Percentiles rank a stretch among this genome's conserved stretches.
These are phyloP conservation scores for Alternaria infectoria DNA, from an alignment of 2,329 filamentous ascomycete species.

Conservation along the genomic window DNA sequence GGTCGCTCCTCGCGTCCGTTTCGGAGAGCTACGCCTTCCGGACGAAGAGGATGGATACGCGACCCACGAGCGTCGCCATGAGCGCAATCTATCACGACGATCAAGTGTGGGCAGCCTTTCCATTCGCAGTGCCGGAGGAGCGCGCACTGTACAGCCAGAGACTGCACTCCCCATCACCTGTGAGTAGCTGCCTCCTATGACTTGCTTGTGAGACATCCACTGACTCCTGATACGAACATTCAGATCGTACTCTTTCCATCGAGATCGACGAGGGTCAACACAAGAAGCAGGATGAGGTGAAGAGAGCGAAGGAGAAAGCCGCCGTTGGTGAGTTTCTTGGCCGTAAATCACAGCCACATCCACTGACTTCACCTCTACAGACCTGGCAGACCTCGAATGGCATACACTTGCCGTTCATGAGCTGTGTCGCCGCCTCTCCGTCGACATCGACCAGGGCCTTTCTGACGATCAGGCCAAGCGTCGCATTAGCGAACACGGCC, in stretches of 20 bases:
- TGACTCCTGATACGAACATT: neutral
- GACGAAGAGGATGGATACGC: constrained; percentile 45
- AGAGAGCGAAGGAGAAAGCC: constrained; percentile 43
- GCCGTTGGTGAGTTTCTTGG: constrained; percentile 34
- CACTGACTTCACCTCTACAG: constrained; percentile 24
- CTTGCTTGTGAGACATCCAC: neutral
- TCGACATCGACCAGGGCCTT: constrained; percentile 64
- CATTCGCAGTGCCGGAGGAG: constrained; percentile 42
- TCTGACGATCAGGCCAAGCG: constrained; percentile 63
- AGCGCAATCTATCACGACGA: constrained; percentile 37
- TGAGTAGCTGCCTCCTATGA: neutral
- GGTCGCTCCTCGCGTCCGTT: constrained; percentile 22
- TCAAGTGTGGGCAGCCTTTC: constrained; percentile 47
- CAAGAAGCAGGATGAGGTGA: constrained; percentile 35
- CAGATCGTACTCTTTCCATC: constrained; percentile 52
- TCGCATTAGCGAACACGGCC: constrained; percentile 66
- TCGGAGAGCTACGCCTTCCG: constrained; percentile 26
- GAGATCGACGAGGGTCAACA: constrained; percentile 48
- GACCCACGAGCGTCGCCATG: constrained; percentile 30
- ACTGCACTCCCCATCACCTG: constrained; percentile 52
- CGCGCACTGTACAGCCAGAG: constrained; percentile 49
- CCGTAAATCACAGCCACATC: neutral
- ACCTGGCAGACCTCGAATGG: constrained; percentile 67
- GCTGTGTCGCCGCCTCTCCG: constrained; percentile 65
- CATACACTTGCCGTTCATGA: constrained; percentile 66